Percentiles rank a stretch among this genome's conserved stretches.
Conservation (phyloP, 192 early-diverging fungal species). For the Rhizophagus prolifer region DNA sequence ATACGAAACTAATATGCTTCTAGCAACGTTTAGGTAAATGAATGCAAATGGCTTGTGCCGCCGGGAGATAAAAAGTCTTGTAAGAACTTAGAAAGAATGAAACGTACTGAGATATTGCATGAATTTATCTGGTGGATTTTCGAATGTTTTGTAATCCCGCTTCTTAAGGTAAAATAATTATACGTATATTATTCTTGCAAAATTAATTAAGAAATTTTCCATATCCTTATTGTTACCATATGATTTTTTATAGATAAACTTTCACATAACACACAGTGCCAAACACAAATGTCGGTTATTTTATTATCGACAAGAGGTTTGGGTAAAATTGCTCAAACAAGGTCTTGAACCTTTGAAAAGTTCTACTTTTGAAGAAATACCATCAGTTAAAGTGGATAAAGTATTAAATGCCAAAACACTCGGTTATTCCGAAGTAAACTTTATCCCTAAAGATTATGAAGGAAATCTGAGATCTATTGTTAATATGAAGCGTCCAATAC, state of each 20-base stretch:
- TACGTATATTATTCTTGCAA: too few relatives aligned
- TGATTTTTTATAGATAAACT: neutral
- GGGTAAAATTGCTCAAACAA: neutral
- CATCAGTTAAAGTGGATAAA: neutral
- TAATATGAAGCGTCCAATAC: conserved; percentile 4
- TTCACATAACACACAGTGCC: neutral
- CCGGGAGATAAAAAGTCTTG: neutral
- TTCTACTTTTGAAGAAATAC: conserved; percentile 3
- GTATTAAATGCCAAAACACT: neutral
- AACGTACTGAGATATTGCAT: neutral
- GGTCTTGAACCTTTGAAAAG: neutral
- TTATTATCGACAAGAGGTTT: conserved; percentile 16
- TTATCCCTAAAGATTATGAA: conserved; percentile 1
- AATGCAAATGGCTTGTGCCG: conserved; percentile 10
- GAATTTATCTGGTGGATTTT: conserved; percentile 25
- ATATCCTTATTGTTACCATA: neutral
- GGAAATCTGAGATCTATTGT: conserved; percentile 2
- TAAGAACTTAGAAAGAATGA: neutral
- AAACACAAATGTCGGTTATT: neutral
- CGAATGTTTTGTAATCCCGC: neutral
- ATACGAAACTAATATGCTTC: too few relatives aligned
- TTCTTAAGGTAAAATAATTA: neutral
- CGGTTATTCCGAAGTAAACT: neutral
- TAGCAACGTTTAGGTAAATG: neutral
- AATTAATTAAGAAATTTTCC: neutral